Conservation (phyloP, 768 basidiomycete genomes). For the Podaxis sp. region DNA sequence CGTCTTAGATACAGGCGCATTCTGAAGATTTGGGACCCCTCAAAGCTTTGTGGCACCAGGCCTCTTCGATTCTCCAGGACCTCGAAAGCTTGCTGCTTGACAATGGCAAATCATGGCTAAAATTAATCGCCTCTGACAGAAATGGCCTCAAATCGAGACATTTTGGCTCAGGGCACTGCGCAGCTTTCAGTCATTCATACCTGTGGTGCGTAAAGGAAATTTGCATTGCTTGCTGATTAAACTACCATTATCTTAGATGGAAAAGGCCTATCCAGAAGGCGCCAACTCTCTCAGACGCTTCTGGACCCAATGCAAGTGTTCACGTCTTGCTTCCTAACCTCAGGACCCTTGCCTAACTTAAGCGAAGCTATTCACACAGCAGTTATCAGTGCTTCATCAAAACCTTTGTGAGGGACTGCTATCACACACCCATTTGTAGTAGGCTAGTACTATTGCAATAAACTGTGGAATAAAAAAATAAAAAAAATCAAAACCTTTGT, state of each 20-base stretch:
- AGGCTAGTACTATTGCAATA: too few relatives aligned
- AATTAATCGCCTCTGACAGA: neutral
- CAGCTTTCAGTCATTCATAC: neutral
- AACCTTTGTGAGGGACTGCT: too few relatives aligned
- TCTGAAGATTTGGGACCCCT: neutral
- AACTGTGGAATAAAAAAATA: too few relatives aligned
- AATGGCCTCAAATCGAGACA: neutral
- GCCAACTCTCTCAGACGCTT: neutral
- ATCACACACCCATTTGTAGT: too few relatives aligned
- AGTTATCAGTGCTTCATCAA: neutral
- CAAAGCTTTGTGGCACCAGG: neutral
- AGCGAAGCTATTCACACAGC: neutral
- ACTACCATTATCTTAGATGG: neutral
- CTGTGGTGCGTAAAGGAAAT: neutral
- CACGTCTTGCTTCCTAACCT: neutral
- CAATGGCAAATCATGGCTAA: neutral
- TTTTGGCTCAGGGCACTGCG: neutral
- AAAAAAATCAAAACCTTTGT: neutral
- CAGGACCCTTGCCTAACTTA: neutral
- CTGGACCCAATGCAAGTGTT: neutral
- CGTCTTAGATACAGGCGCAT: too few relatives aligned
- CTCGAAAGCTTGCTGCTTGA: neutral
- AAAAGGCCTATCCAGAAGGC: neutral
- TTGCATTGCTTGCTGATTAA: too few relatives aligned
- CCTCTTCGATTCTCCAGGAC: neutral